phyloP scores from a whole-genome alignment of 2,329 filamentous ascomycete genomes.

The Davidsoniella virescens region DNA sequence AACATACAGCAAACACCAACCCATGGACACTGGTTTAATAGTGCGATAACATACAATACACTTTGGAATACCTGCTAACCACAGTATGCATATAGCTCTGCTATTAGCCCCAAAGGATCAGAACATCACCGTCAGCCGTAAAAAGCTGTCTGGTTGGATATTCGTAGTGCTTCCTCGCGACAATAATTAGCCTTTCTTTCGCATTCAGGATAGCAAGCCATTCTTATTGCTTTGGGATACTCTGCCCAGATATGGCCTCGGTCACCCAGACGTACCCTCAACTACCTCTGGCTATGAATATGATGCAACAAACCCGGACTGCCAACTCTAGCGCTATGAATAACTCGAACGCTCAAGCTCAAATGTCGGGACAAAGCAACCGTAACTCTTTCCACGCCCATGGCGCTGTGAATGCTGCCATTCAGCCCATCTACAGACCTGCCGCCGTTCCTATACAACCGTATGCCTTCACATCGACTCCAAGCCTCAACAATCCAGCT shows the following conservation, averaged over 20 bases:
- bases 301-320: slow-evolving; percentile 57
- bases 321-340: slow-evolving; percentile 38
- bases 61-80: no score
- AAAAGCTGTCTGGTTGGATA: no score
- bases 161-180: not conserved
- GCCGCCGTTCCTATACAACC: slow-evolving; percentile 46
- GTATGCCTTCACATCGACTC: slow-evolving; percentile 61
- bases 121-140: no score
- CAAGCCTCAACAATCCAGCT: slow-evolving; percentile 39
- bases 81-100: no score
- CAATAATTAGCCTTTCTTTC: not conserved
- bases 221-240: not conserved
- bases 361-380: slow-evolving; percentile 29
- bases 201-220: not conserved
- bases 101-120: no score
- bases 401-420: slow-evolving; percentile 23
- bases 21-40: no score
- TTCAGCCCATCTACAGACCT: slow-evolving; percentile 10
- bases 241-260: slow-evolving; percentile 48
- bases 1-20: no score
- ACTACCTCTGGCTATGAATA: slow-evolving; percentile 56
- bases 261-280: slow-evolving; percentile 69
- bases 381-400: slow-evolving; percentile 33
- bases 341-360: slow-evolving; percentile 34
- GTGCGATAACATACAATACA: no score